Evolutionary conservation across 2,329 filamentous ascomycete species (phyloP), one percentile per base, ranked within the genome.

Genomic region (Thelonectria blattea): DNA sequence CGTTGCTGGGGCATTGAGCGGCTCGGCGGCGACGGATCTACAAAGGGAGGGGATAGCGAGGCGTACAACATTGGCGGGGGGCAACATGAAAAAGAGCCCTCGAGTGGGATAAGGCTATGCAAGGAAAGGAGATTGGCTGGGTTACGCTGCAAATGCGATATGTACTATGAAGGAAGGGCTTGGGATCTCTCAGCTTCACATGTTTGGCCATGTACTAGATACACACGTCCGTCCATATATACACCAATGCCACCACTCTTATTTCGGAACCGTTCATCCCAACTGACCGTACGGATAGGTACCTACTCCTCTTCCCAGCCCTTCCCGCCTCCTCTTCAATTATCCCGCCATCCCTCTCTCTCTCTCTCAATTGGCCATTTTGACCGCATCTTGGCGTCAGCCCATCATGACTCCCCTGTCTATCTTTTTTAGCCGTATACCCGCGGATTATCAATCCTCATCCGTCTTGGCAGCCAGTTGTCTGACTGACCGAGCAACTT

Each of bases 171-270:
- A 30, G 14, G n/a, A n/a, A n/a, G 53, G n/a, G n/a, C 3, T 39
- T 42, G 52, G 20, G 47, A 56, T 24, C 41, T 52, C 60, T 60
- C 61, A 52, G 52, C 57, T 63, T 63, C 41, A 53, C 27, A 24
- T 24, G 5, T 54, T 50, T 47, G 32, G 24, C 30, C 37, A 52
- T 62, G 41, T 55, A 60, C 52, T 52, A 57, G 50, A 58, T 41
- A 39, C 45, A 53, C 46, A 47, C 45, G 55, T 6, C 3, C 22
- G 6, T 24, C 22, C 34, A 56, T 49, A 61, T 24, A 56, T 49
- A 58, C 42, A 42, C 56, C 56, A 62, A 55, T 52, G 46, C 56
- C 56, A 56, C 60, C 55, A 34, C 47, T 58, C 27, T 9, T 56
- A 34, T 43, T 50, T 43, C 45, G 18, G 6, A 22, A 5, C 20